Percentiles rank a stretch among this genome's conserved stretches.
phyloP scores from a whole-genome alignment of 139 green algal genomes.

The Chlorella sp. region DNA sequence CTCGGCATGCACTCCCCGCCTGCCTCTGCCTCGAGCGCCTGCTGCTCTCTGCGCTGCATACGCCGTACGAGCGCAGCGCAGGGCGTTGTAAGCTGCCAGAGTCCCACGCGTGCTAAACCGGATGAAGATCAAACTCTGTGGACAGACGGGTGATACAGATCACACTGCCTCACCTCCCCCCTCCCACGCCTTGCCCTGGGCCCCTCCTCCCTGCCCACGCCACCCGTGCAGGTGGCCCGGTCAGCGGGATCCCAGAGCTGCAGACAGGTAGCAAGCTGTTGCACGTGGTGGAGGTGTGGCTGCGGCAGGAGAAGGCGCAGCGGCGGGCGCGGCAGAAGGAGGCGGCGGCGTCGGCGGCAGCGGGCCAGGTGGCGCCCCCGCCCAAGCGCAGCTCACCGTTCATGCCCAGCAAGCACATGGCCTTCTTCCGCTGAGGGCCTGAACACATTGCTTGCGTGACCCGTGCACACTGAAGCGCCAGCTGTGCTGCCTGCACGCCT shows the following conservation, averaged over 20 bases:
- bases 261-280: constrained; percentile 72
- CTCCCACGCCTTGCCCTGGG: not conserved
- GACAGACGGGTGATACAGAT: too few species aligned
- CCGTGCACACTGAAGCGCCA: too few species aligned
- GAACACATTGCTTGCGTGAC: too few species aligned
- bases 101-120: too few species aligned
- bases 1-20: not conserved
- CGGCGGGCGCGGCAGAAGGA: constrained; percentile 37
- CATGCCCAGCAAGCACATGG: constrained; percentile 28
- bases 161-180: too few species aligned
- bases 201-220: not conserved
- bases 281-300: constrained; percentile 84
- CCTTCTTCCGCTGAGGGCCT: not conserved
- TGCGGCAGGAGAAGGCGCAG: constrained; percentile 71
- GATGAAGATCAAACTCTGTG: too few species aligned
- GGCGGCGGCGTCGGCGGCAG: constrained; percentile 12
- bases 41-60: not conserved
- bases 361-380: not conserved
- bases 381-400: not conserved
- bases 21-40: not conserved
- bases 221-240: constrained; percentile 51
- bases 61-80: too few species aligned
- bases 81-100: too few species aligned
- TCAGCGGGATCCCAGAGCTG: constrained; percentile 49
- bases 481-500: too few species aligned